Evolutionary conservation across 2,329 filamentous ascomycete species (phyloP).

Genomic region (Gaeumannomyces sp.): DNA sequence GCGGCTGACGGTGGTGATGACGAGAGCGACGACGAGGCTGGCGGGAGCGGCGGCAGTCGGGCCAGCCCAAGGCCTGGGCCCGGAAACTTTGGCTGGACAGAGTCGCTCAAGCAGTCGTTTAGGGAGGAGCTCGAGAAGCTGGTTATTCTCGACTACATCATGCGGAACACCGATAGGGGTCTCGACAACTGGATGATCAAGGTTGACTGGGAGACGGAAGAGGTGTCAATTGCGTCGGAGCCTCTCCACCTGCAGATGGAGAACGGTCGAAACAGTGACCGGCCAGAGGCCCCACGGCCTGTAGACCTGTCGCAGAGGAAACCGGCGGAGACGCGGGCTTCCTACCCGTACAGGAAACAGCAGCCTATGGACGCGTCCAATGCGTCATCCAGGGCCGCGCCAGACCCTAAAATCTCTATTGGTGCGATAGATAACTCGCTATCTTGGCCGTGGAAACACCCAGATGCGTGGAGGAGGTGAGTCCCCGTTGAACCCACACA

Average conservation of each 20-base stretch:
- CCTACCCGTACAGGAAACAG: constrained; percentile 68
- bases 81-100: constrained; percentile 76
- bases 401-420: constrained; percentile 60
- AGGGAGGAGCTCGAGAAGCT: constrained; percentile 93
- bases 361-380: constrained; percentile 78
- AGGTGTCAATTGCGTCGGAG: constrained; percentile 81
- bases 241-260: constrained; percentile 64
- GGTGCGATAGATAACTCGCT: constrained; percentile 97
- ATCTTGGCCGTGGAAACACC: constrained; percentile 99
- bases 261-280: constrained; percentile 35
- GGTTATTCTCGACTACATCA: constrained; percentile 96
- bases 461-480: constrained; percentile 73
- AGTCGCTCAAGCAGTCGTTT: constrained; percentile 81
- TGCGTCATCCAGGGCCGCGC: constrained; percentile 34
- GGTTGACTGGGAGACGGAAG: constrained; percentile 77
- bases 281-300: constrained; percentile 53
- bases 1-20: constrained; percentile 47
- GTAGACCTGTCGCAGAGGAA: constrained; percentile 44
- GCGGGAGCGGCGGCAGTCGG: constrained; percentile 10
- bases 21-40: constrained; percentile 49
- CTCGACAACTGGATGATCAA: constrained; percentile 99
- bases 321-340: constrained; percentile 34
- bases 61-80: constrained; percentile 33
- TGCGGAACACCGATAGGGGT: constrained; percentile 96
- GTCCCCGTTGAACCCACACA: constrained; percentile 11